Percentiles rank a stretch among this genome's conserved stretches.
Conservation (phyloP, 1,284 basidiomycete genomes). For the Rhodofomes roseus region DNA sequence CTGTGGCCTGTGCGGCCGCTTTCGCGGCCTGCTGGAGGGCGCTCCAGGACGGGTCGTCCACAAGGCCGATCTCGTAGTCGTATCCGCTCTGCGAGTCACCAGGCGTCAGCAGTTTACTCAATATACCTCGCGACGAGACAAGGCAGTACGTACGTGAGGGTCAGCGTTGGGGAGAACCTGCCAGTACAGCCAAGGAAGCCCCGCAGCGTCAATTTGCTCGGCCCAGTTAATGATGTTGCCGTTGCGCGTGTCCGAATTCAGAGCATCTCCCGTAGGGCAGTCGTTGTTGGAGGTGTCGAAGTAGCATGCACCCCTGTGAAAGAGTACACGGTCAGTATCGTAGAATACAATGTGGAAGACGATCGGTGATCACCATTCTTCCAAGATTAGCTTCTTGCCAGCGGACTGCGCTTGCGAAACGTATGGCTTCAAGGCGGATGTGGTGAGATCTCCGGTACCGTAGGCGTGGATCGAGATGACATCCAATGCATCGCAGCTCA, state of each 20-base stretch:
- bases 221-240: conserved; percentile 31
- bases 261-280: conserved; percentile 24
- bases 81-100: not conserved
- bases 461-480: conserved; percentile 39
- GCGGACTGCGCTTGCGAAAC: conserved; percentile 28
- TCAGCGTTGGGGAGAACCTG: conserved; percentile 34
- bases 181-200: conserved; percentile 37
- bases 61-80: not conserved
- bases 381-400: conserved; percentile 32
- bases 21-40: not conserved
- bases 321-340: not conserved
- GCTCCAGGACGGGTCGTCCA: not conserved
- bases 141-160: conserved; percentile 25
- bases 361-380: conserved; percentile 30
- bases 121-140: not conserved
- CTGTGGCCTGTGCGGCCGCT: not conserved
- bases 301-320: conserved; percentile 32
- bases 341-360: not conserved
- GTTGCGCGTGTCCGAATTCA: conserved; percentile 24
- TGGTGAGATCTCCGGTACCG: conserved; percentile 29
- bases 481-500: conserved; percentile 32
- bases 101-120: not conserved
- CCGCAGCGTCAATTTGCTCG: conserved; percentile 30
- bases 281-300: conserved; percentile 30
- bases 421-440: conserved; percentile 26